Evolutionary conservation across 1,284 basidiomycete species (phyloP).

Genomic region (Exsudoporus floridanus): DNA sequence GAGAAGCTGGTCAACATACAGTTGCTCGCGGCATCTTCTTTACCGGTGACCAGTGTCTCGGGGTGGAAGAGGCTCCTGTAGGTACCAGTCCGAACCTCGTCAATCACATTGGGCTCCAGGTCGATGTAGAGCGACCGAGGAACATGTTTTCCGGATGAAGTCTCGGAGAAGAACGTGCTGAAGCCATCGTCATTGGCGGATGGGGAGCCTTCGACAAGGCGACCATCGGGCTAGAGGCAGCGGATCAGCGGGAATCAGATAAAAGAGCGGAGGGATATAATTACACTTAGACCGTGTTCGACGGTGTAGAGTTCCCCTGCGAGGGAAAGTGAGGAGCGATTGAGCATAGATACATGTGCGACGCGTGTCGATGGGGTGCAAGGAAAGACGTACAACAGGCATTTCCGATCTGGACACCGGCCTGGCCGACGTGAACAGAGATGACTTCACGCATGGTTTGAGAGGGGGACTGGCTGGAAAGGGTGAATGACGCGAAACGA

Average conservation of each 20-base stretch:
- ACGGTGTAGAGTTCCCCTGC: conserved; percentile 97
- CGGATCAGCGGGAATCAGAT: conserved; percentile 14
- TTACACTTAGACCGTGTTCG: conserved; percentile 93
- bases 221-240: conserved; percentile 71
- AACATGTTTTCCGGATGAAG: conserved; percentile 94
- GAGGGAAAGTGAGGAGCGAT: conserved; percentile 25
- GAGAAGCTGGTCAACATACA: conserved; percentile 54
- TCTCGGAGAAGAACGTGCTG: conserved; percentile 95
- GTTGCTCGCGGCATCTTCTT: conserved; percentile 99
- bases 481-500: conserved; percentile 21
- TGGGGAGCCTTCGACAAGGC: conserved; percentile 70
- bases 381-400: conserved; percentile 77
- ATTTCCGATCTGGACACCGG: conserved; percentile 96
- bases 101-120: conserved; percentile 96
- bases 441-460: conserved; percentile 85
- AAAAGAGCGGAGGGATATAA: conserved; percentile 32
- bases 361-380: conserved; percentile 18
- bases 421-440: conserved; percentile 92
- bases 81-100: conserved; percentile 93
- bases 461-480: conserved; percentile 11
- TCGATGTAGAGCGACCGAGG: conserved; percentile 98
- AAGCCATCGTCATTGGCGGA: conserved; percentile 87
- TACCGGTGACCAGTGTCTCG: conserved; percentile 96
- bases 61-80: conserved; percentile 99
- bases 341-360: not conserved